These are phyloP conservation scores for Arthrinium phaeospermum DNA, from an alignment of 2,329 filamentous ascomycete species.

Conservation along the genomic window DNA sequence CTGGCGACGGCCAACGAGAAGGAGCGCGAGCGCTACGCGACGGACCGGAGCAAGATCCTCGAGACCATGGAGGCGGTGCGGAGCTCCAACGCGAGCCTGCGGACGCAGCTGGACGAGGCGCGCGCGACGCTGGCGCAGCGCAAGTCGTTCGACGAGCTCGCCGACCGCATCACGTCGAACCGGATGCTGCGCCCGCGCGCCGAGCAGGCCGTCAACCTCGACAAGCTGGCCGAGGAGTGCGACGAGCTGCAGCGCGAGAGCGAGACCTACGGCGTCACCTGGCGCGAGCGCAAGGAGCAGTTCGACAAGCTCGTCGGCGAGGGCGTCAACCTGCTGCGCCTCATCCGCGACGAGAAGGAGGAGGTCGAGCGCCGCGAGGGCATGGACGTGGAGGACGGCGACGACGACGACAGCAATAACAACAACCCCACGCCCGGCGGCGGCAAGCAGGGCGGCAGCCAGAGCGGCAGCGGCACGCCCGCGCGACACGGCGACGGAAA, in stretches of 20 bases:
- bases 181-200: conserved; percentile 80
- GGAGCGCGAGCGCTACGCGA: conserved; percentile 83
- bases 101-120: conserved; percentile 77
- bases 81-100: conserved; percentile 74
- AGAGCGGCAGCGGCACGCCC: conserved; percentile 58
- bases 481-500: conserved; percentile 38
- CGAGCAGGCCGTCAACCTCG: conserved; percentile 78
- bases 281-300: conserved; percentile 83
- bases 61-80: conserved; percentile 79
- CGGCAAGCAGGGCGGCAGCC: conserved; percentile 46
- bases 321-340: conserved; percentile 80
- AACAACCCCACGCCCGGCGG: conserved; percentile 45
- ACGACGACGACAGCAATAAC: conserved; percentile 49
- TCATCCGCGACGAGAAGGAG: conserved; percentile 95
- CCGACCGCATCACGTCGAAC: conserved; percentile 85
- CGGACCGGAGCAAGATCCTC: conserved; percentile 80
- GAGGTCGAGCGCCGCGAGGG: conserved; percentile 88
- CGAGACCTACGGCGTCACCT: conserved; percentile 79
- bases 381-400: conserved; percentile 69
- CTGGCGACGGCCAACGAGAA: conserved; percentile 81
- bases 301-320: conserved; percentile 90
- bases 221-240: conserved; percentile 87
- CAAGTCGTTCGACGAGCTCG: conserved; percentile 86
- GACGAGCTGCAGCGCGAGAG: conserved; percentile 85
- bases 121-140: conserved; percentile 77